A percentile compares a stretch with the other conserved stretches of the same genome.
Evolutionary conservation across 345 rosid species (phyloP).

Genomic region (Ceriops decandra): DNA sequence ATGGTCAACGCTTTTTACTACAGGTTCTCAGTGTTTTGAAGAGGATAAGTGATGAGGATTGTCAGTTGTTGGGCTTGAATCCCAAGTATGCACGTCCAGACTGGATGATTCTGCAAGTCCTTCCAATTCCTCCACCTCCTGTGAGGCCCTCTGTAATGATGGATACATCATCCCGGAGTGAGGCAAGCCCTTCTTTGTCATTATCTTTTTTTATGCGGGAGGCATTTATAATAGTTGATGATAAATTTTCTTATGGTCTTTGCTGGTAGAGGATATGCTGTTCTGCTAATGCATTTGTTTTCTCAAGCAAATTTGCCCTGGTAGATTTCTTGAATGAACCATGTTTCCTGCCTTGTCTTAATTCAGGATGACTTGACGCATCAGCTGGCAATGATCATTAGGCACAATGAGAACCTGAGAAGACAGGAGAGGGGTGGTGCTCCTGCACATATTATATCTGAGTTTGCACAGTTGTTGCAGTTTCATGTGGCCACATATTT

Average conservation of each 20-base stretch:
- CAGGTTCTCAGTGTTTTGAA: conserved; percentile 89
- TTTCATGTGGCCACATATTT: conserved; percentile 92
- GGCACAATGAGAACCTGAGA: conserved; percentile 87
- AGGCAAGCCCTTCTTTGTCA: conserved; percentile 38
- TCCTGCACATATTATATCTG: conserved; percentile 94
- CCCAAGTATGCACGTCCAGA: conserved; percentile 99
- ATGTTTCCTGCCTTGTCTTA: conserved; percentile 18
- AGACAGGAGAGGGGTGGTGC: conserved; percentile 92
- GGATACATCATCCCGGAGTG: conserved; percentile 90
- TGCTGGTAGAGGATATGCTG: neutral
- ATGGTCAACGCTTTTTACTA: conserved; percentile 2
- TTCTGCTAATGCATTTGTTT: neutral
- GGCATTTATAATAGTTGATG: neutral
- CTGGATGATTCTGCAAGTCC: conserved; percentile 98
- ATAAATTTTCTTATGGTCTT: neutral
- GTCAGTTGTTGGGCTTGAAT: conserved; percentile 75
- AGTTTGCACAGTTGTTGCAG: conserved; percentile 91
- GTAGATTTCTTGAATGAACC: neutral
- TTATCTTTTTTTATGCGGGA: neutral
- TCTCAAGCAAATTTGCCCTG: neutral
- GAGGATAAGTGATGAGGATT: conserved; percentile 93
- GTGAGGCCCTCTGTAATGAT: conserved; percentile 99
- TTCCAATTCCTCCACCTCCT: conserved; percentile 98
- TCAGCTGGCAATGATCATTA: conserved; percentile 86
- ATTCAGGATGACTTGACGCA: conserved; percentile 93